Evolutionary conservation across 2,329 filamentous ascomycete genomes (phyloP).

Genomic region (Colletotrichum navitas): DNA sequence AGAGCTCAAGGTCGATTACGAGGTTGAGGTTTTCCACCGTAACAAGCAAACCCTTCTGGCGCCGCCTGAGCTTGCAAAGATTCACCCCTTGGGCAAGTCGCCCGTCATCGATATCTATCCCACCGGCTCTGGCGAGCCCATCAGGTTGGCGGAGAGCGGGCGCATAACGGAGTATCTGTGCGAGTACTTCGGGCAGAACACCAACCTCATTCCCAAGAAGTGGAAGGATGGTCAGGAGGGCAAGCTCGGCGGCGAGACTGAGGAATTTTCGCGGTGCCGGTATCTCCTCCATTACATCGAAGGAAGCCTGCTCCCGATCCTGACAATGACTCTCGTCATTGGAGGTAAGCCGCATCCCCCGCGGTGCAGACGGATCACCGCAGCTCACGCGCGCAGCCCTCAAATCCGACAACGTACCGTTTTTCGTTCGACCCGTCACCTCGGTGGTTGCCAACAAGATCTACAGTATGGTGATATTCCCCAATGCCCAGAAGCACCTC

Average conservation of each 20-base stretch:
- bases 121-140: slow-evolving; percentile 55
- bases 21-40: slow-evolving; percentile 84
- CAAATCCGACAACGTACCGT: slow-evolving; percentile 61
- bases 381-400: slow-evolving; percentile 51
- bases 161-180: slow-evolving; percentile 86
- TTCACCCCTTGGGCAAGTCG: slow-evolving; percentile 90
- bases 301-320: slow-evolving; percentile 81
- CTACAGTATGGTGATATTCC: slow-evolving; percentile 58
- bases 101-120: slow-evolving; percentile 78
- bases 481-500: slow-evolving; percentile 63
- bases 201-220: slow-evolving; percentile 63
- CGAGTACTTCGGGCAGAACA: slow-evolving; percentile 68
- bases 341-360: slow-evolving; percentile 52
- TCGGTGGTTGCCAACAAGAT: slow-evolving; percentile 58
- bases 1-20: slow-evolving; percentile 83
- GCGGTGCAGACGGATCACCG: not conserved
- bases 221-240: slow-evolving; percentile 71
- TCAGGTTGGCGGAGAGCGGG: slow-evolving; percentile 84
- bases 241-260: slow-evolving; percentile 70
- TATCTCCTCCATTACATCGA: slow-evolving; percentile 88
- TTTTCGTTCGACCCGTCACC: slow-evolving; percentile 66
- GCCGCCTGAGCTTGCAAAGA: slow-evolving; percentile 78
- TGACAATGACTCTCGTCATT: slow-evolving; percentile 75
- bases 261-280: slow-evolving; percentile 69
- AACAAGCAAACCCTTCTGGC: slow-evolving; percentile 72